Evolutionary conservation across 352 stramenopile species (phyloP).

Genomic region (Phytopythium boreale): DNA sequence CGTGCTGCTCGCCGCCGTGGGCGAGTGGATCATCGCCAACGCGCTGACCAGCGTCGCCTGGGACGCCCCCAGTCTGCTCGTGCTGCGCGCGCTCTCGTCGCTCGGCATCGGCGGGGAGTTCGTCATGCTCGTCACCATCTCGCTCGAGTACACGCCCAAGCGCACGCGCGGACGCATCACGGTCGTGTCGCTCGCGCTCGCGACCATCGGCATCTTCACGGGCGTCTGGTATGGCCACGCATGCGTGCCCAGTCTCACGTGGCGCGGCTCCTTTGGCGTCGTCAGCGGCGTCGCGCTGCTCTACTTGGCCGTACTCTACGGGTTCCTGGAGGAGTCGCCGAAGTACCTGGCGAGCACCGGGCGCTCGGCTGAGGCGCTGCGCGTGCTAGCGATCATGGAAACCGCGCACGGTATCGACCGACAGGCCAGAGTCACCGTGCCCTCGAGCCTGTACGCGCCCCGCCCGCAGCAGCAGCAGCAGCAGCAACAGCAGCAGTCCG

Average conservation of each 20-base stretch:
- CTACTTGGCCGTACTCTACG: conserved; percentile 20
- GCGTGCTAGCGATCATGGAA: conserved; percentile 54
- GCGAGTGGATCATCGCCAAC: conserved; percentile 36
- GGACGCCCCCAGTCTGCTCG: conserved; percentile 39
- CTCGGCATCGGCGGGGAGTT: conserved; percentile 56
- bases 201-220: conserved; percentile 35
- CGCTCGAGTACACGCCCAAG: conserved; percentile 60
- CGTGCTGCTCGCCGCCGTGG: conserved; percentile 36
- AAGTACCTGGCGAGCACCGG: conserved; percentile 69
- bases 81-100: conserved; percentile 35
- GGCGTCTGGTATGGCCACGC: conserved; percentile 36
- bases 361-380: conserved; percentile 51
- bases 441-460: conserved; percentile 58
- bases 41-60: conserved; percentile 33
- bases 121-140: conserved; percentile 42
- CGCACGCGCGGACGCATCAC: conserved; percentile 57
- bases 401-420: conserved; percentile 50
- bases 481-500: conserved; percentile 6
- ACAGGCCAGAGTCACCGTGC: conserved; percentile 46
- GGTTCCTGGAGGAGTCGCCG: conserved; percentile 51
- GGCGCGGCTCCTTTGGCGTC: conserved; percentile 22
- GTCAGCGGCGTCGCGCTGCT: conserved; percentile 26
- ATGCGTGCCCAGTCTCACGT: conserved; percentile 14
- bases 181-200: conserved; percentile 39
- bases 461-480: conserved; percentile 30